These are phyloP conservation scores for Jamesozyma jinghongensis DNA, from an alignment of 805 yeast genomes.

Conservation along the genomic window DNA sequence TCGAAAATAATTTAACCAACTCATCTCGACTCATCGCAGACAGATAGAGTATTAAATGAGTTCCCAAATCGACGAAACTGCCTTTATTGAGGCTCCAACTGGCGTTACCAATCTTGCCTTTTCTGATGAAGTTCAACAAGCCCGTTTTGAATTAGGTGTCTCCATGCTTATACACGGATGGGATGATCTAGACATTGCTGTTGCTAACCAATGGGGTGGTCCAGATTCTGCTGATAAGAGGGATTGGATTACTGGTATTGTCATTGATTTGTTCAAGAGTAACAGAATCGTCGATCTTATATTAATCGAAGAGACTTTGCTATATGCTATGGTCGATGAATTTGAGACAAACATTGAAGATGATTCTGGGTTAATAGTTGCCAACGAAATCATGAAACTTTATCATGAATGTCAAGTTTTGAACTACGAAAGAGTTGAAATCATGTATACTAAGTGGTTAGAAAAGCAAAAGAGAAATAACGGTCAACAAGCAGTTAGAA, in stretches of 20 bases:
- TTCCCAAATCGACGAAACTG: conserved; percentile 32
- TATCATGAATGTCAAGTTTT: conserved; percentile 54
- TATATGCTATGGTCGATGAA: conserved; percentile 91
- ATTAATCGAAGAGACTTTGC: conserved; percentile 73
- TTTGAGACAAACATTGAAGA: conserved; percentile 85
- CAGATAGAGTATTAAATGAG: neutral
- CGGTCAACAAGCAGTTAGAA: conserved; percentile 17
- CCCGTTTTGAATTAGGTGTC: conserved; percentile 84
- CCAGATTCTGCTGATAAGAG: conserved; percentile 82
- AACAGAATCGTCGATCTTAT: conserved; percentile 63
- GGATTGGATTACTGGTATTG: conserved; percentile 85
- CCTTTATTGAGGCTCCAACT: conserved; percentile 45
- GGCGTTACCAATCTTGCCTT: conserved; percentile 36
- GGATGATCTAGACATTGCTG: conserved; percentile 85
- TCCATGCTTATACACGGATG: conserved; percentile 85
- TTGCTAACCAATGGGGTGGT: conserved; percentile 93
- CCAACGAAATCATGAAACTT: conserved; percentile 51
- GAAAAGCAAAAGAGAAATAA: conserved; percentile 38
- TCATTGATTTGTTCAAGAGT: conserved; percentile 64
- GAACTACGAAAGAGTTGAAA: conserved; percentile 49
- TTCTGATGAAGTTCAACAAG: conserved; percentile 58
- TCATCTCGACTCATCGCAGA: conserved; percentile 1
- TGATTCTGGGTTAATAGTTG: conserved; percentile 72
- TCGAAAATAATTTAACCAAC: no score
- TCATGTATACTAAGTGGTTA: conserved; percentile 49